Evolutionary conservation across 306 rosid genomes (phyloP).

Genomic region (Vachellia collinsii): DNA sequence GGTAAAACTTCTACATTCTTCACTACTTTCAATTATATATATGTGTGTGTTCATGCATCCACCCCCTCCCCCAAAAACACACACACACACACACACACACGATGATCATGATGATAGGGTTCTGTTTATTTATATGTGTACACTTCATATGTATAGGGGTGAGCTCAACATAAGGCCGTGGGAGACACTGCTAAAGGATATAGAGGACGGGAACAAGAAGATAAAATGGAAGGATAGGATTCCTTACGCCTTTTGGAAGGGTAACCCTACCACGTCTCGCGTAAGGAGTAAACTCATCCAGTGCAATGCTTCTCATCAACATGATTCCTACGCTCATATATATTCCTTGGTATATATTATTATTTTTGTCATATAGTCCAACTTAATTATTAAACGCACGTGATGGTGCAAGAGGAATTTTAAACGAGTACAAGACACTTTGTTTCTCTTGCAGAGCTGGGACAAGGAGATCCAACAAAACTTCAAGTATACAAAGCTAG

Average conservation of each 20-base stretch:
- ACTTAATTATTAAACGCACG: too few species aligned
- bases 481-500: slow-evolving; percentile 44
- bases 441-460: slow-evolving; percentile 43
- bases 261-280: slow-evolving; percentile 36
- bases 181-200: slow-evolving; percentile 32
- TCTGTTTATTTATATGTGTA: background rate
- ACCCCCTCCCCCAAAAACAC: too few species aligned
- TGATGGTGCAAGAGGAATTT: background rate
- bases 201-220: slow-evolving; percentile 43
- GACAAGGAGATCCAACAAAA: background rate
- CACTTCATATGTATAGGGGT: slow-evolving; percentile 31
- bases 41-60: background rate
- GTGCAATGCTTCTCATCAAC: slow-evolving; percentile 43
- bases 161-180: slow-evolving; percentile 56
- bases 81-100: too few species aligned
- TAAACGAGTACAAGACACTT: background rate
- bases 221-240: slow-evolving; percentile 50
- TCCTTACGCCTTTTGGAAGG: slow-evolving; percentile 65
- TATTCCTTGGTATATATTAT: slow-evolving; percentile 35
- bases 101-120: too few species aligned
- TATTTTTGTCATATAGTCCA: background rate
- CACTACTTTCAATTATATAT: background rate
- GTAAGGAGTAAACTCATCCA: slow-evolving; percentile 32
- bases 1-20: slow-evolving; percentile 44
- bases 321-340: slow-evolving; percentile 51